Evolutionary conservation across 2,329 filamentous ascomycete species (phyloP).

Genomic region (Aureobasidium sp.): DNA sequence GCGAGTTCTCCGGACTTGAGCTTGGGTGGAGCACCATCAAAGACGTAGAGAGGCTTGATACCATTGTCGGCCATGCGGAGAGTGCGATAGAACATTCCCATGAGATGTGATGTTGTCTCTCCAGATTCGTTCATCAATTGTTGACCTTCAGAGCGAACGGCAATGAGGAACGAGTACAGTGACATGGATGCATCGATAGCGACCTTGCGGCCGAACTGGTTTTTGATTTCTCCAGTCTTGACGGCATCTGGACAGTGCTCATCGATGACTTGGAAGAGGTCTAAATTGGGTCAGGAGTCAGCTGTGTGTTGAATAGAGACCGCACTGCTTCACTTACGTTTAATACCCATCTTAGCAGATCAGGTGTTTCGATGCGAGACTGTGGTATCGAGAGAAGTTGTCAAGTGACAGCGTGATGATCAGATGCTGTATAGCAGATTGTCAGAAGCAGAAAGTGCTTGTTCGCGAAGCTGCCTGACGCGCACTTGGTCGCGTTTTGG

Average conservation of each 20-base stretch:
- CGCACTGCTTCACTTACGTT: slow-evolving; percentile 22
- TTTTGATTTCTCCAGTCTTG: slow-evolving; percentile 97
- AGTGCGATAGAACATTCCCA: slow-evolving; percentile 99
- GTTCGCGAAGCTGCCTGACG: slow-evolving; percentile 6
- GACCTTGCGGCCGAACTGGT: slow-evolving; percentile 96
- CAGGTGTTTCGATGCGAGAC: not conserved
- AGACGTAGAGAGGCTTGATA: slow-evolving; percentile 97
- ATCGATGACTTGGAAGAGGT: slow-evolving; percentile 43
- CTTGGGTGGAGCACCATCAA: slow-evolving; percentile 93
- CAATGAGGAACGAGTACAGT: slow-evolving; percentile 97
- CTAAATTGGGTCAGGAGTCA: slow-evolving; percentile 17
- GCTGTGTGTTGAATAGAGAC: not conserved
- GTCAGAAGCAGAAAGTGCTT: slow-evolving; percentile 1
- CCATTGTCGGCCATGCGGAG: slow-evolving; percentile 97
- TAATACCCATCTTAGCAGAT: slow-evolving; percentile 30
- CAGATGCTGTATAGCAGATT: not conserved
- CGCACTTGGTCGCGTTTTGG: not conserved
- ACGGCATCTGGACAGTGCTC: slow-evolving; percentile 79
- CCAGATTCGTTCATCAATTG: slow-evolving; percentile 92
- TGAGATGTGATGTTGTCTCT: slow-evolving; percentile 94
- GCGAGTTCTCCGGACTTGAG: slow-evolving; percentile 96
- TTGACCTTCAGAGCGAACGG: slow-evolving; percentile 92
- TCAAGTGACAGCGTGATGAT: not conserved
- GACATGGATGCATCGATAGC: slow-evolving; percentile 97
- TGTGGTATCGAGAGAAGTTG: not conserved